These are phyloP conservation scores for Globisporangium middletonii DNA, from an alignment of 352 stramenopile species.

Conservation along the genomic window DNA sequence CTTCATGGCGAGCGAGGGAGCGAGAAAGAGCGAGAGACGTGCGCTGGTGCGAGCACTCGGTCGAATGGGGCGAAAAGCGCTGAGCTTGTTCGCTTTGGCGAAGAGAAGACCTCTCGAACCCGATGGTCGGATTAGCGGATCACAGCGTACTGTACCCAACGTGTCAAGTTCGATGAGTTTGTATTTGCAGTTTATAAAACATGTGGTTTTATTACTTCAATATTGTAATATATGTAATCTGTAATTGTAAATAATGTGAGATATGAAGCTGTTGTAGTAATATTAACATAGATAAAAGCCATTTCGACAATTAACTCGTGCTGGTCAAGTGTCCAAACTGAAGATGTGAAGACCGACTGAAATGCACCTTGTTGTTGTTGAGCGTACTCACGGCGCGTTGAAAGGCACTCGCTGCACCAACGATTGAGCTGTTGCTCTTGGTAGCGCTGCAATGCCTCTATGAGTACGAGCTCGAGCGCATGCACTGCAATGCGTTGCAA, in stretches of 20 bases:
- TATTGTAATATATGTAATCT: no score
- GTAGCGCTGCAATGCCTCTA: no score
- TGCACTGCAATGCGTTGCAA: no score
- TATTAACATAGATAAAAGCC: not conserved
- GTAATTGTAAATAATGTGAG: not conserved
- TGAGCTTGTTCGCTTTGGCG: not conserved
- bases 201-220: no score
- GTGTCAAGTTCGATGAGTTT: no score
- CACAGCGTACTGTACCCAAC: not conserved
- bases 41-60: not conserved
- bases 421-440: no score
- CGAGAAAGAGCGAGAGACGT: not conserved
- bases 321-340: constrained; percentile 9
- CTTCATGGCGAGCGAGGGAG: constrained; percentile 46
- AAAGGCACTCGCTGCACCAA: no score
- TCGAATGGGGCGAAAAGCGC: constrained; percentile 7
- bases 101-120: no score
- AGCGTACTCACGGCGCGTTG: not conserved
- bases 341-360: constrained; percentile 3
- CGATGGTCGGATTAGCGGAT: not conserved
- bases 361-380: not conserved
- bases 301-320: not conserved
- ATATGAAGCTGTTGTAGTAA: no score
- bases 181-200: no score
- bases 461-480: no score